Percentiles rank a stretch among this genome's conserved stretches.
phyloP scores from a whole-genome alignment of 768 basidiomycete species.

The Porpolomopsis calyptriformis region DNA sequence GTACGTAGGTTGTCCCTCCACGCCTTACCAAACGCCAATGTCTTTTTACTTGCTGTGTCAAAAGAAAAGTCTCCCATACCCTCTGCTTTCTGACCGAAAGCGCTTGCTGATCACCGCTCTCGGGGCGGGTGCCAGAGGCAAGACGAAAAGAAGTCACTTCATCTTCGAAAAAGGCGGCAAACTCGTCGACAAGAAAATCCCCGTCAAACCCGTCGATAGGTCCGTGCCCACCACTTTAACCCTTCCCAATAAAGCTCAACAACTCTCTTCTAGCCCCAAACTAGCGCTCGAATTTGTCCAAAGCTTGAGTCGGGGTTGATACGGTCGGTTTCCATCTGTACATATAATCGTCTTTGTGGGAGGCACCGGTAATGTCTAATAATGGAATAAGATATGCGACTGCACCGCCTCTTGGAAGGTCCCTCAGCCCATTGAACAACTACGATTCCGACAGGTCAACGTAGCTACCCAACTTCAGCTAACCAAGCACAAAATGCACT shows the following conservation, averaged over 20 bases:
- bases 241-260: neutral
- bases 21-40: neutral
- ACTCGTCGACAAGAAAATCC: conserved; percentile 72
- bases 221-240: conserved; percentile 18
- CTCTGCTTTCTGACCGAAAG: conserved; percentile 84
- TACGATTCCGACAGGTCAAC: too few species aligned
- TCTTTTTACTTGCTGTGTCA: conserved; percentile 21
- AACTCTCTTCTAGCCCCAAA: conserved; percentile 35
- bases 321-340: too few species aligned
- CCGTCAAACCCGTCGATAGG: conserved; percentile 85
- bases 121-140: conserved; percentile 70
- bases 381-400: too few species aligned
- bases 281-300: conserved; percentile 66
- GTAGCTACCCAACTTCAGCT: too few species aligned
- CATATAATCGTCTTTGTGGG: too few species aligned
- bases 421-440: too few species aligned
- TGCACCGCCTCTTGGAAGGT: too few species aligned
- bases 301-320: neutral
- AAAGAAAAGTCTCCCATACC: conserved; percentile 81
- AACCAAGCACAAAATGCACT: too few species aligned
- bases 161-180: conserved; percentile 89
- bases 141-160: conserved; percentile 88
- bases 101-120: conserved; percentile 67
- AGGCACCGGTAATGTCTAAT: too few species aligned
- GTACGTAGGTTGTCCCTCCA: conserved; percentile 25